phyloP scores from a whole-genome alignment of 129 eudicot species.

The Chrysanthemum seticuspe region DNA sequence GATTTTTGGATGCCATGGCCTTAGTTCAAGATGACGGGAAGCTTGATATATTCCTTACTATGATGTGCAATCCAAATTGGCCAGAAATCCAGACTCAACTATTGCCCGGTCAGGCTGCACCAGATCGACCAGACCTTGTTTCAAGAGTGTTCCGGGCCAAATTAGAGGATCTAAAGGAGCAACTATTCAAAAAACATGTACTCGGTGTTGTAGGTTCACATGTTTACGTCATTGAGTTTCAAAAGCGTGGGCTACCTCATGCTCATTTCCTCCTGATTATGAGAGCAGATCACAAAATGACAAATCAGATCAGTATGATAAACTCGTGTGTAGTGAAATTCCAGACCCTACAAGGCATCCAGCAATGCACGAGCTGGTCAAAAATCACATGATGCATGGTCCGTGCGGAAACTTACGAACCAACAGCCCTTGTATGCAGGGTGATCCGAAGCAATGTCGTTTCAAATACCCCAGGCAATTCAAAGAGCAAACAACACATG shows the following conservation, averaged over 20 bases:
- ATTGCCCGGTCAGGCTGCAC: background rate
- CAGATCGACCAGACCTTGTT: background rate
- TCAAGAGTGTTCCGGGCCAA: background rate
- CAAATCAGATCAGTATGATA: background rate
- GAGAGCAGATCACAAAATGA: background rate
- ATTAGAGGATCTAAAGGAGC: background rate
- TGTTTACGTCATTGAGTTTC: background rate
- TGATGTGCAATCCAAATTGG: no score
- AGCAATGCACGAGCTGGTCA: background rate
- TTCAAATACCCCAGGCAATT: background rate
- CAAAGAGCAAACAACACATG: background rate
- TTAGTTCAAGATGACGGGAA: no score
- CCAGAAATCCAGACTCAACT: no score
- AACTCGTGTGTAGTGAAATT: background rate
- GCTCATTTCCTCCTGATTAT: background rate
- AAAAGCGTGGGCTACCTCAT: background rate
- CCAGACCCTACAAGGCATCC: background rate
- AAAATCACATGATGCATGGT: background rate
- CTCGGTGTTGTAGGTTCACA: background rate
- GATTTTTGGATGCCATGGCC: no score
- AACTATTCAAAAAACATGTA: background rate
- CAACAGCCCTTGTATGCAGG: background rate
- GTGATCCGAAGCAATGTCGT: background rate
- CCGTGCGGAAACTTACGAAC: no score
- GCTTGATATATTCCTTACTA: no score